Conservation (phyloP, 75 land plant genomes). For the Pinus taeda region DNA sequence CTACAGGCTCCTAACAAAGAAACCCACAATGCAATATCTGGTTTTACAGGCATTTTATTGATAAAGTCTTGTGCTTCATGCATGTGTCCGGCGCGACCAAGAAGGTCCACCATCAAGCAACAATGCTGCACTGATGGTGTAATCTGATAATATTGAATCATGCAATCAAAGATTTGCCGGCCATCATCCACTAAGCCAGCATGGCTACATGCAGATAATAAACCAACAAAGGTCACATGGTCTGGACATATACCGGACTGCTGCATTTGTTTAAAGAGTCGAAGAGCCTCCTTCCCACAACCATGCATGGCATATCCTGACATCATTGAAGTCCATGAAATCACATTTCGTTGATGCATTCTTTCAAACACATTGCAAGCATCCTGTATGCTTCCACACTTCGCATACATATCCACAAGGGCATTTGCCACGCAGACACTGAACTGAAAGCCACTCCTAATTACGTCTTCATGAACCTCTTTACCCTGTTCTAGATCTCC, state of each 20-base stretch:
- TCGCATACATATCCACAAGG: constrained; percentile 1
- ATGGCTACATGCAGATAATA: too few species aligned
- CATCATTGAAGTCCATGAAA: too few species aligned
- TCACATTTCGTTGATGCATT: too few species aligned
- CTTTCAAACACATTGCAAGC: too few species aligned
- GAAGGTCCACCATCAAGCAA: constrained; percentile 6
- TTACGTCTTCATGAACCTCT: too few species aligned
- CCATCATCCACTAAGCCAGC: constrained; percentile 24
- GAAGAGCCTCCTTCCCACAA: too few species aligned
- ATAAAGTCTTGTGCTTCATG: constrained; percentile 1
- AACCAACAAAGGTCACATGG: too few species aligned
- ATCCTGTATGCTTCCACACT: neutral
- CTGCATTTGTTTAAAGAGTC: too few species aligned
- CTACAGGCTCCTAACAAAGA: constrained; percentile 16
- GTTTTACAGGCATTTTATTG: constrained; percentile 10
- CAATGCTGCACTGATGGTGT: constrained; percentile 5
- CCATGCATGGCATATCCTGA: too few species aligned
- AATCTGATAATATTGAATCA: constrained; percentile 7
- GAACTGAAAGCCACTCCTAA: too few species aligned
- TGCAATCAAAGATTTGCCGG: constrained; percentile 11
- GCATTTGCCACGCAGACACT: neutral
- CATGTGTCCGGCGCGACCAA: constrained; percentile 7
- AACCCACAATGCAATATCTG: neutral
- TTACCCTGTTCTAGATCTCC: too few species aligned
- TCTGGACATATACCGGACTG: too few species aligned